Evolutionary conservation across 345 rosid species (phyloP).

Genomic region (Hibiscus syriacus): DNA sequence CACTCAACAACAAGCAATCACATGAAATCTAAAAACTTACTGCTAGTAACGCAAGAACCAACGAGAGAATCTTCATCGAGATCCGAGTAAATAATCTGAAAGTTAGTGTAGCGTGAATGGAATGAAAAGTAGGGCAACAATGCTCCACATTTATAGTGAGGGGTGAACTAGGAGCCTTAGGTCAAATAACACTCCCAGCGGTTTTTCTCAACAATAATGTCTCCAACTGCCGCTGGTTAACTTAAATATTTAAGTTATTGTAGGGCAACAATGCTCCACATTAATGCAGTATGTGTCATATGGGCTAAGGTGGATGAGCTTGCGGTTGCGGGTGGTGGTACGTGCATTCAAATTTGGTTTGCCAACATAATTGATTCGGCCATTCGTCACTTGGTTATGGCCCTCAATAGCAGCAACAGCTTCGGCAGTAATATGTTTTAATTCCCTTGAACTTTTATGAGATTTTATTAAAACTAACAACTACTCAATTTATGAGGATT

Average conservation of each 20-base stretch:
- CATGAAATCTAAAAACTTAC: conserved; percentile 17
- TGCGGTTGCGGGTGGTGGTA: neutral
- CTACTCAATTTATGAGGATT: conserved; percentile 31
- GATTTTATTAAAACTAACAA: conserved; percentile 17
- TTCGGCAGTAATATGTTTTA: neutral
- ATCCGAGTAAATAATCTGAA: neutral
- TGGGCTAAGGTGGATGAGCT: conserved; percentile 15
- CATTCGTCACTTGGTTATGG: neutral
- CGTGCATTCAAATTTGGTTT: neutral
- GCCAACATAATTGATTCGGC: neutral
- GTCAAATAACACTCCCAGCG: no score
- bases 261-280: no score
- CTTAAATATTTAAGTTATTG: no score
- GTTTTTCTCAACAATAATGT: conserved; percentile 15
- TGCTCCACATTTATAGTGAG: conserved; percentile 18
- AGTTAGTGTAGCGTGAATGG: neutral
- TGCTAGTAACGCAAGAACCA: conserved; percentile 24
- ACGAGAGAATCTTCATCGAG: conserved; percentile 27
- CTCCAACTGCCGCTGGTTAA: conserved; percentile 30
- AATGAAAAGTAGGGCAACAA: conserved; percentile 7
- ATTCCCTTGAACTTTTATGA: conserved; percentile 7
- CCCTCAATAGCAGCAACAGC: neutral
- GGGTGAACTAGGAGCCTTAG: no score
- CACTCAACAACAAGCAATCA: neutral
- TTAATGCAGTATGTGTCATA: conserved; percentile 11